Percentiles rank a stretch among this genome's conserved stretches.
These are phyloP conservation scores for Mortierella sp. DNA, from an alignment of 371 early-diverging fungal genomes.

Conservation along the genomic window DNA sequence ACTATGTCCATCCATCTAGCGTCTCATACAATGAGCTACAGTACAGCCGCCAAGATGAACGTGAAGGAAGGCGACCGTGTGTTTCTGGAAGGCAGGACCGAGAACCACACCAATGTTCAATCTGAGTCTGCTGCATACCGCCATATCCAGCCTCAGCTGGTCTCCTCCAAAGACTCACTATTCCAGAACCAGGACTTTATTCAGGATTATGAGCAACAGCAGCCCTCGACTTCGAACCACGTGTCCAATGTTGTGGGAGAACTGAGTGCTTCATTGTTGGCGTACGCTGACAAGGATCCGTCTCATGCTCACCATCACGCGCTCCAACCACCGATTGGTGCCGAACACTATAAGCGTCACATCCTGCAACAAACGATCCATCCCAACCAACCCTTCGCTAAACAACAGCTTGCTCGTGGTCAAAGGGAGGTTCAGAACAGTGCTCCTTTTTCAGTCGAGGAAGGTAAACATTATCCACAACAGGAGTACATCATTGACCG, in stretches of 20 bases:
- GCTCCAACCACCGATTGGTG: too few relatives aligned
- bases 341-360: too few relatives aligned
- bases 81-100: constrained; percentile 1
- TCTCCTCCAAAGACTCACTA: not conserved
- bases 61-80: constrained; percentile 14
- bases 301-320: too few relatives aligned
- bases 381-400: too few relatives aligned
- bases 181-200: not conserved
- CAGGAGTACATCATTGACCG: constrained; percentile 5
- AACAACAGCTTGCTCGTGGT: too few relatives aligned
- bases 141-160: not conserved
- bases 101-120: constrained; percentile 2
- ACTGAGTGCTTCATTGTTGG: constrained; percentile 2
- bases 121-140: not conserved
- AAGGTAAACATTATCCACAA: too few relatives aligned
- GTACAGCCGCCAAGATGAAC: constrained; percentile 13
- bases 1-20: not conserved
- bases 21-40: constrained; percentile 9
- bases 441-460: too few relatives aligned
- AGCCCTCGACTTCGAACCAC: not conserved
- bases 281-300: constrained; percentile 14
- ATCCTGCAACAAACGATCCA: too few relatives aligned
- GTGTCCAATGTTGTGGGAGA: too few relatives aligned
- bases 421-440: too few relatives aligned
- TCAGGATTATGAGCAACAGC: not conserved